These are phyloP conservation scores for Sanguinoderma infundibulare DNA, from an alignment of 1,284 basidiomycete species.

Conservation along the genomic window DNA sequence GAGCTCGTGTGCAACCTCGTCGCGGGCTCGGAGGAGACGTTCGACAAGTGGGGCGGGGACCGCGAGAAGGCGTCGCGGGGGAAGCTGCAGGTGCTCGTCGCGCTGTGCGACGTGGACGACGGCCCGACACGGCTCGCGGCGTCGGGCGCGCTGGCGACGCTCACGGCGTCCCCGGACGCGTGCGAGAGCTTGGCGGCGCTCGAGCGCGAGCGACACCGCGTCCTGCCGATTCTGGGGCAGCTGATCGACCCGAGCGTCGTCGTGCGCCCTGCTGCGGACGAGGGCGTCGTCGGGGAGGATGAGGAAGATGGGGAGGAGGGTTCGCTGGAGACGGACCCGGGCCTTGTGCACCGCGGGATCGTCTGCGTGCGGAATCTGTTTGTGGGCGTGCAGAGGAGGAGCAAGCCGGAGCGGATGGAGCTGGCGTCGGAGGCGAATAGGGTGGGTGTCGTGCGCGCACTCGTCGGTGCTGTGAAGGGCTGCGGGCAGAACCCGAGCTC, in stretches of 20 bases:
- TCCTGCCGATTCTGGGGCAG: slow-evolving; percentile 63
- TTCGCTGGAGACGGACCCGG: slow-evolving; percentile 48
- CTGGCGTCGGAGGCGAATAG: slow-evolving; percentile 54
- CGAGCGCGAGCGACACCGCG: slow-evolving; percentile 63
- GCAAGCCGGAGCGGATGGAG: slow-evolving; percentile 40
- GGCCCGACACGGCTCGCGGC: slow-evolving; percentile 82
- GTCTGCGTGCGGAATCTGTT: slow-evolving; percentile 74
- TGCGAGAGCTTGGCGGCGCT: slow-evolving; percentile 65
- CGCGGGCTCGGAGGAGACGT: slow-evolving; percentile 75
- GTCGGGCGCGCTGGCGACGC: slow-evolving; percentile 82
- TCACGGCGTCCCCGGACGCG: slow-evolving; percentile 67
- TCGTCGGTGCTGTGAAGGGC: slow-evolving; percentile 51
- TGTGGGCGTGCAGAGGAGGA: slow-evolving; percentile 40
- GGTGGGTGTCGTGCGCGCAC: slow-evolving; percentile 52
- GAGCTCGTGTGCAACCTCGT: slow-evolving; percentile 96
- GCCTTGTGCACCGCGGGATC: slow-evolving; percentile 76
- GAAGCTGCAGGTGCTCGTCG: slow-evolving; percentile 82
- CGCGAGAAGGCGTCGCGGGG: slow-evolving; percentile 50
- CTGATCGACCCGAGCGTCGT: slow-evolving; percentile 61
- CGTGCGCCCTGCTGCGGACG: slow-evolving; percentile 35
- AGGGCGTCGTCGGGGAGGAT: slow-evolving; percentile 38
- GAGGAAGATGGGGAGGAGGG: slow-evolving; percentile 14
- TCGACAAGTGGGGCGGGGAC: slow-evolving; percentile 66
- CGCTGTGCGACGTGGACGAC: slow-evolving; percentile 86
- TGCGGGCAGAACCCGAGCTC: slow-evolving; percentile 35